phyloP scores from a whole-genome alignment of 371 early-diverging fungal genomes.

The Apophysomyces sp. region DNA sequence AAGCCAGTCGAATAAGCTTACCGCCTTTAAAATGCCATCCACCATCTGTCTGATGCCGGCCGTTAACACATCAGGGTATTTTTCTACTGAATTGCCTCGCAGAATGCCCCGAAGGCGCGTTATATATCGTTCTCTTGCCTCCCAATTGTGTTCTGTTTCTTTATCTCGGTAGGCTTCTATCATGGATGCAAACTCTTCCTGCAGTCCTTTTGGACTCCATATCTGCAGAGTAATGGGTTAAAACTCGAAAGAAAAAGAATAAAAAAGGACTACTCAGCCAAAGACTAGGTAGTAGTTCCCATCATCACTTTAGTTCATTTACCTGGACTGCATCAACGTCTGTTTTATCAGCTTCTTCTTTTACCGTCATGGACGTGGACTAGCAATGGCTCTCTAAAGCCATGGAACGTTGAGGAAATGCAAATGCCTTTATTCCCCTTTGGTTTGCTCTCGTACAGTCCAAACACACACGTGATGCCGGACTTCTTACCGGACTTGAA shows the following conservation, averaged over 20 bases:
- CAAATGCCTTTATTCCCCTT: neutral
- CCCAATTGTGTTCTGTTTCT: slow-evolving; percentile 36
- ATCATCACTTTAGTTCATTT: neutral
- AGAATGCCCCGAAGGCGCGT: slow-evolving; percentile 31
- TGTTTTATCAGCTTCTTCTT: slow-evolving; percentile 12
- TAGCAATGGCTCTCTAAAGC: neutral
- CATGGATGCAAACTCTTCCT: slow-evolving; percentile 19
- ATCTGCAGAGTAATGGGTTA: slow-evolving; percentile 13
- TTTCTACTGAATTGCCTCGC: slow-evolving; percentile 41
- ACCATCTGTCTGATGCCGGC: slow-evolving; percentile 37
- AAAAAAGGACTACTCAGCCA: neutral
- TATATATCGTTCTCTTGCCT: slow-evolving; percentile 22
- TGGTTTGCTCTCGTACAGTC: neutral
- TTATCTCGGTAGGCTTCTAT: slow-evolving; percentile 20
- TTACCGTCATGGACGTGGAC: slow-evolving; percentile 15
- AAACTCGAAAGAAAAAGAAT: neutral
- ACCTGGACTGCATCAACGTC: slow-evolving; percentile 22
- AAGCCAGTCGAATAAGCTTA: slow-evolving; percentile 19
- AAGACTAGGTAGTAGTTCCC: neutral
- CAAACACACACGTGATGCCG: neutral
- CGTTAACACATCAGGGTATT: slow-evolving; percentile 32
- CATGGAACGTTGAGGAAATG: neutral
- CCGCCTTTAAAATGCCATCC: slow-evolving; percentile 48
- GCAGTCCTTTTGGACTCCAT: slow-evolving; percentile 21
- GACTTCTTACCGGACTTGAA: too few relatives aligned